Evolutionary conservation across 108 stramenopile species (phyloP).

Genomic region (Skeletonema costatum): DNA sequence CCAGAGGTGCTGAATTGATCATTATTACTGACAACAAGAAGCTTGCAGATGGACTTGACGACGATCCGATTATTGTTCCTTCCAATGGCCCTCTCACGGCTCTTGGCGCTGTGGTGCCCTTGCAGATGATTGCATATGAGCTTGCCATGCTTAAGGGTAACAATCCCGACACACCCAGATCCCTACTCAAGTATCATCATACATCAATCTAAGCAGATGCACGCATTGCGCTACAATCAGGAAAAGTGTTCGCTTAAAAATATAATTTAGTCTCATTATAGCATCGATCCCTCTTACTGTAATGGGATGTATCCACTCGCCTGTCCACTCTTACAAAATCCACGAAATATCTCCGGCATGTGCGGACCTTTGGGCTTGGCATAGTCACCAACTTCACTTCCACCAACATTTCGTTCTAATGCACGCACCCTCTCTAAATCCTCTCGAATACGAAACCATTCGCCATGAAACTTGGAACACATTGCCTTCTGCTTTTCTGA

Average conservation of each 20-base stretch:
- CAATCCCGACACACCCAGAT: slow-evolving; percentile 84
- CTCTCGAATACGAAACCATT: slow-evolving; percentile 50
- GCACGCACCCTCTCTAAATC: slow-evolving; percentile 34
- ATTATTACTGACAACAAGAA: slow-evolving; percentile 66
- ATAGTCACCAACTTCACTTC: not conserved
- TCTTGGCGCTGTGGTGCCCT: slow-evolving; percentile 71
- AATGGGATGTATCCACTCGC: slow-evolving; percentile 46
- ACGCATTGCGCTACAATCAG: not conserved
- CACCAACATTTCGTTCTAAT: not conserved
- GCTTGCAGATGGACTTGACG: slow-evolving; percentile 76
- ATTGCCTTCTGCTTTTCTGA: not conserved
- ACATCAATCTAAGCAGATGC: slow-evolving; percentile 53
- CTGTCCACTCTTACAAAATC: slow-evolving; percentile 42
- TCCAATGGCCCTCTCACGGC: slow-evolving; percentile 79
- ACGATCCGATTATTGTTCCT: slow-evolving; percentile 77
- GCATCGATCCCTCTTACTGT: not conserved
- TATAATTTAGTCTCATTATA: not conserved
- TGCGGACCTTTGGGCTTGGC: slow-evolving; percentile 23
- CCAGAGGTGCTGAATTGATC: slow-evolving; percentile 80
- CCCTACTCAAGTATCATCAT: slow-evolving; percentile 83
- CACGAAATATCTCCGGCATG: slow-evolving; percentile 42
- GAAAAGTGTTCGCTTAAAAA: not conserved
- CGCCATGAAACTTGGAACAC: slow-evolving; percentile 41
- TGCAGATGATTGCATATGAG: slow-evolving; percentile 90
- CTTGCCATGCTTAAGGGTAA: slow-evolving; percentile 79